Base-by-base conservation (phyloP, 768 basidiomycete genomes). In the Rubroboletus satanas region DNA sequence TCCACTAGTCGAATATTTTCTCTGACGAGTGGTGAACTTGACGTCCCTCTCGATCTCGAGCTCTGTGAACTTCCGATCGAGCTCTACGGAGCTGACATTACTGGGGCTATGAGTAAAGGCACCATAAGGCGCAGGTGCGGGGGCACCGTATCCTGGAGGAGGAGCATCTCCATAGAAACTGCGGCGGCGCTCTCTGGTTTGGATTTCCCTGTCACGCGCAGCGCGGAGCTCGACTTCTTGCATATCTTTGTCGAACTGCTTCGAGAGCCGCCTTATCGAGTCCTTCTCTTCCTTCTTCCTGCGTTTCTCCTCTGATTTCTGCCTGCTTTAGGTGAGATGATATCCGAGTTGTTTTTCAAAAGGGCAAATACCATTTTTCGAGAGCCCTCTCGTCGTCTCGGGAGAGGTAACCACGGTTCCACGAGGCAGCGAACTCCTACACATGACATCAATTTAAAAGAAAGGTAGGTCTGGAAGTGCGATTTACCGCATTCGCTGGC, bases 351-450 rank as follows among this genome's bases (percentile, higher is more conserved):
- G 26, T n/a, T 31, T 35, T 29, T 26, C 26, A 26, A 32, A 35
- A 51, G 56, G 8, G 31, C 8, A 54, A 66, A 42, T 65, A 83
- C 82, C 82, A 80, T 52, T 79, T 75, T 26, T 74, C 73, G 41
- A 75, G 67, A n/a, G 72, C 61, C 49, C 58, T 75, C 49, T 78
- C 73, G 44, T 79, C 77, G 0, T 75, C 67, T 48, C 62, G 70
- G 44, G 68, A 74, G 23, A 75, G 64, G 45, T 73, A 63, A 7
- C 73, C 73, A 48, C 81, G 75, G 54, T 75, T 74, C 79, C 82
- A 84, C 10, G 82, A 78, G 18, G 81, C 79, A 31, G 77, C 70
- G 56, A 85, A 84, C 23, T 85, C 82, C 86, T 88, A 42, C 49
- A 52, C 7, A 41, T 31, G 33, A 45, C 9, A 39, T 59, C 28